Percentiles rank a stretch among this genome's conserved stretches.
These are phyloP conservation scores for Mucor mucedo DNA, from an alignment of 371 early-diverging fungal genomes.

Conservation along the genomic window DNA sequence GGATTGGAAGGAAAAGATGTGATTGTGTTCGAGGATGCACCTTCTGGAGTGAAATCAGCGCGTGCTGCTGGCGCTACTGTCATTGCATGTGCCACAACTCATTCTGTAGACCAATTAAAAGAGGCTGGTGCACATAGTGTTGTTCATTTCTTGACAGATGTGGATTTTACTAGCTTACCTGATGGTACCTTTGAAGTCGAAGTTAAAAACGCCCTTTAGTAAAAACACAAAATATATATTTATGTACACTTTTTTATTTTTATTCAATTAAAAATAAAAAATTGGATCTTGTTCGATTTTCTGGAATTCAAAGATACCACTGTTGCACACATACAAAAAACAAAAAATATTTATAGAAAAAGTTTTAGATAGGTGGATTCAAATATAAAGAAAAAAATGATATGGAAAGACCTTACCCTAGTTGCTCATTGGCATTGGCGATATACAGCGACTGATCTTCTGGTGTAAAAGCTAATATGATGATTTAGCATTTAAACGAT, in stretches of 20 bases:
- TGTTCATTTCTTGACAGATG: slow-evolving; percentile 54
- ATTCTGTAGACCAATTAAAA: slow-evolving; percentile 52
- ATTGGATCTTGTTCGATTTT: slow-evolving; percentile 20
- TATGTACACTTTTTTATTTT: too few species aligned
- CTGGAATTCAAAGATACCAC: slow-evolving; percentile 40
- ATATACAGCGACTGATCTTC: slow-evolving; percentile 65
- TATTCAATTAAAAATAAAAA: slow-evolving; percentile 13
- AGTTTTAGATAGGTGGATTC: too few species aligned
- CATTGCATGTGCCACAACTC: slow-evolving; percentile 64
- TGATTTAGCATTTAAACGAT: neutral
- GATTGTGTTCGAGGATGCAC: slow-evolving; percentile 77
- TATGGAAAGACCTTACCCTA: slow-evolving; percentile 16
- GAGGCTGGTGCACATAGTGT: slow-evolving; percentile 61
- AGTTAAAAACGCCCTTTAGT: slow-evolving; percentile 10
- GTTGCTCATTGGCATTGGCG: slow-evolving; percentile 56
- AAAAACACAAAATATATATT: neutral
- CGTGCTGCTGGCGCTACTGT: slow-evolving; percentile 56
- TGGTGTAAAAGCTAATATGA: slow-evolving; percentile 42
- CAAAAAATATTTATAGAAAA: too few species aligned
- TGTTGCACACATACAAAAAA: neutral
- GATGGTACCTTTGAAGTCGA: slow-evolving; percentile 29
- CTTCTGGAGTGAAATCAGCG: slow-evolving; percentile 63
- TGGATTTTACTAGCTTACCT: slow-evolving; percentile 41
- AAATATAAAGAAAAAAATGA: too few species aligned
- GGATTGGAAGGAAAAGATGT: slow-evolving; percentile 53